Evolutionary conservation across 495 filamentous ascomycete genomes (phyloP), one percentile per base, ranked within the genome.

Genomic region (Jackrogersella minutella): DNA sequence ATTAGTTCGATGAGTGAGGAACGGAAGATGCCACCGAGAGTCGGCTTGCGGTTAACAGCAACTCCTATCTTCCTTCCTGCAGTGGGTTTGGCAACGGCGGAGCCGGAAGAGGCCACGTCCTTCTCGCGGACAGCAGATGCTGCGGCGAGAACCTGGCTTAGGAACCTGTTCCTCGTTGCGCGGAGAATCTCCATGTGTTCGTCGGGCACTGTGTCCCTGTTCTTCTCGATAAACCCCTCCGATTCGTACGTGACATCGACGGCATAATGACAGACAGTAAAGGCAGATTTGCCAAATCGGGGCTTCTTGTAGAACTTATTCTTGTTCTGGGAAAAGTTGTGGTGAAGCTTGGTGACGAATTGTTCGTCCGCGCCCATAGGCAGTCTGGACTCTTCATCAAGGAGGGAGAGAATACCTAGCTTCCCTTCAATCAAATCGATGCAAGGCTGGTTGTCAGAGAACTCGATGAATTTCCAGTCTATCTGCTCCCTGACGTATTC

Each of bases 191-290:
- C 93, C 88, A 98, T 88, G 76, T 98, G 95, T 79, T 99, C 95
- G 76, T 99, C 95, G 5, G 95, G 95, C 41, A 99, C 95, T 22
- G 95, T 99, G 76, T 99, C 95, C 71, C 95, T 86, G 74, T 99
- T 99, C 85, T 99, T 99, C 77, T 99, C 96, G 72, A 99, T 97
- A 77, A 99, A 99, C 11, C 96, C 95, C 74, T 99, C 95, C n/a
- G 94, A 97, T 74, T 99, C 95, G 72, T 99, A 99, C 14, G 95
- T 99, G 70, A 99, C 95, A 72, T 98, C 96, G 62, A 98, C 85
- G 49, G 95, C 95, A 82, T 99, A 99, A 81, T 99, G 95, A 77
- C 96, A 98, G 44, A 99, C 93, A 39, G 96, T 98, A 78, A 99
- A 99, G 0, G 95, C 85, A 22, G 95, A 97, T 77, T 97, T 98